A percentile compares a stretch with the other conserved stretches of the same genome.
Conservation (phyloP, 805 yeast species). For the Soucietia sequanensis region DNA sequence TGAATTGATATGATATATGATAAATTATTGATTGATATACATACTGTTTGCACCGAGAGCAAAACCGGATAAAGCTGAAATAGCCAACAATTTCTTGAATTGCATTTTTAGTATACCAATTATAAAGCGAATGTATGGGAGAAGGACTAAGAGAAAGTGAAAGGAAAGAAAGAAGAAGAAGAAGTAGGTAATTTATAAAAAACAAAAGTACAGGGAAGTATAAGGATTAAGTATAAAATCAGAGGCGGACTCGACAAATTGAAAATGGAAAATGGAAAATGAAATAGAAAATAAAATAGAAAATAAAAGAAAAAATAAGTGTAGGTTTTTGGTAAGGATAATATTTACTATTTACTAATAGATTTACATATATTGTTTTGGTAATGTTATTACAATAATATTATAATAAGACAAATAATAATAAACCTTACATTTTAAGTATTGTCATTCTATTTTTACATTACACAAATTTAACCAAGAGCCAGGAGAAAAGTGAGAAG, state of each 20-base stretch:
- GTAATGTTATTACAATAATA: no score
- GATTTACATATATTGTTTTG: no score
- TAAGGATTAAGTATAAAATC: conserved; percentile 1
- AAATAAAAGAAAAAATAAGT: background rate
- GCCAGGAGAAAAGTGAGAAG: no score
- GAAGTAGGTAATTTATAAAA: background rate
- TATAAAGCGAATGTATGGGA: conserved; percentile 1
- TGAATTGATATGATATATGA: no score
- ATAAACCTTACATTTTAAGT: no score
- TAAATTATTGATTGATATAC: no score
- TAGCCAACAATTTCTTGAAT: conserved; percentile 50
- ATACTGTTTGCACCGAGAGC: conserved; percentile 34
- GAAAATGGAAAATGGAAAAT: background rate
- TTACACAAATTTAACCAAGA: no score
- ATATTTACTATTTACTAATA: no score
- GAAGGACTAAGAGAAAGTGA: background rate
- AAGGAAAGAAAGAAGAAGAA: conserved; percentile 1
- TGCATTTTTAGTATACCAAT: conserved; percentile 42
- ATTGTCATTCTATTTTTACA: no score
- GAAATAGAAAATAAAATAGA: background rate
- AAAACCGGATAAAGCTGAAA: conserved; percentile 50
- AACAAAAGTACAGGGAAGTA: background rate
- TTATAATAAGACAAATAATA: no score
- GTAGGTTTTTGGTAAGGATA: background rate
- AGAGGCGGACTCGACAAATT: background rate